A percentile compares a stretch with the other conserved stretches of the same genome.
phyloP scores from a whole-genome alignment of 768 basidiomycete species.

The Gloeostereum incarnatum region DNA sequence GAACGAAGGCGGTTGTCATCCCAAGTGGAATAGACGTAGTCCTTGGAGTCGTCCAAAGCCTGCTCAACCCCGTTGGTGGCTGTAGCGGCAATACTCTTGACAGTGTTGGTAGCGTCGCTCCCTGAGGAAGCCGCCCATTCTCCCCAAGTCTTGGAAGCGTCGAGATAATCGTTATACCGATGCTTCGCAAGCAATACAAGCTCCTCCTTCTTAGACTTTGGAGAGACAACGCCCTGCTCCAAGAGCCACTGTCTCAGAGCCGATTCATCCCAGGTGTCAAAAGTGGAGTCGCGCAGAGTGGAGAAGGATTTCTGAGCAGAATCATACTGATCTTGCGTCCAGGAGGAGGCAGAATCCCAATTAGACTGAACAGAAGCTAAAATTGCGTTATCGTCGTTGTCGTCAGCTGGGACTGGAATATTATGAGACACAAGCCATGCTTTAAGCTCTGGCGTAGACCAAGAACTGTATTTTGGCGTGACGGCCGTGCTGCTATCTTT shows the following conservation, averaged over 20 bases:
- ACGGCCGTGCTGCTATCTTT: too few species aligned
- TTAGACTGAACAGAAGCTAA: conserved; percentile 49
- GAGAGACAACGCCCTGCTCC: conserved; percentile 79
- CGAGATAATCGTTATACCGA: conserved; percentile 50
- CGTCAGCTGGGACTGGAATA: conserved; percentile 40
- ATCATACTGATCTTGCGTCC: conserved; percentile 57
- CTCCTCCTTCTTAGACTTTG: conserved; percentile 70
- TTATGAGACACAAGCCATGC: conserved; percentile 64
- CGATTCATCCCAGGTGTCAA: conserved; percentile 83
- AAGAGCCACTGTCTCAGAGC: conserved; percentile 76
- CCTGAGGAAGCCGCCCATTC: conserved; percentile 18
- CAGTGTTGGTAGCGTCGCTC: conserved; percentile 27
- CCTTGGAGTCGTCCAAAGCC: conserved; percentile 63
- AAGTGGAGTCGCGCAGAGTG: conserved; percentile 46
- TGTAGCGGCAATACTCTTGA: conserved; percentile 34
- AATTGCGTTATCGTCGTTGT: conserved; percentile 28
- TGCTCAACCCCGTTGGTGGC: conserved; percentile 42
- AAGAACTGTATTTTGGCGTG: conserved; percentile 30
- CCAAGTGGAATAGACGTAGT: conserved; percentile 89
- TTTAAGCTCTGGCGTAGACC: conserved; percentile 58
- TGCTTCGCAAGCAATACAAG: conserved; percentile 71
- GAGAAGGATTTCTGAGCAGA: conserved; percentile 55
- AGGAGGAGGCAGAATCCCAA: conserved; percentile 43
- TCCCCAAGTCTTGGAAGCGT: conserved; percentile 48
- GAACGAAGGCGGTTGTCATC: conserved; percentile 63